Conservation (phyloP, 1,284 basidiomycete genomes). For the Cystobasidium pallidum region DNA sequence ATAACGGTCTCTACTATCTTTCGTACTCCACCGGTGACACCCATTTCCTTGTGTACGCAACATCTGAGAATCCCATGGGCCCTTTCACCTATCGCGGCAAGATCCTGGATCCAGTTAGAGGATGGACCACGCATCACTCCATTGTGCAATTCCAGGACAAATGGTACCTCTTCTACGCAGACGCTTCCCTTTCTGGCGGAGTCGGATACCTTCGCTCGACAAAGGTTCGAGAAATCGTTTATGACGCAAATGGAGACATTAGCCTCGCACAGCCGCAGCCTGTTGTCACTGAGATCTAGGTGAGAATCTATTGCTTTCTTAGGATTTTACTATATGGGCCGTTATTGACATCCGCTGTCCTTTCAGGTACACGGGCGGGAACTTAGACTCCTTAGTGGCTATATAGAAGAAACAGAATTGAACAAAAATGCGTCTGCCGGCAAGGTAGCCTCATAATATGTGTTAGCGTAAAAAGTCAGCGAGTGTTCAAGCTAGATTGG, state of each 20-base stretch:
- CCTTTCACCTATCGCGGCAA: constrained; percentile 54
- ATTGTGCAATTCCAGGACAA: constrained; percentile 53
- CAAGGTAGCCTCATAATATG: too few species aligned
- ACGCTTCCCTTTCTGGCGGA: constrained; percentile 49
- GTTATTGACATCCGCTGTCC: too few species aligned
- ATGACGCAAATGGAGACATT: constrained; percentile 50
- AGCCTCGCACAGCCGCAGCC: constrained; percentile 27
- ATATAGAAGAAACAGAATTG: too few species aligned
- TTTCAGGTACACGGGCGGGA: too few species aligned
- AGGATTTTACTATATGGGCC: too few species aligned
- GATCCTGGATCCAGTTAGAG: constrained; percentile 53
- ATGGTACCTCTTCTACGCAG: constrained; percentile 55
- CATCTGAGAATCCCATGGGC: constrained; percentile 50
- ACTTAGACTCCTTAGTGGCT: too few species aligned
- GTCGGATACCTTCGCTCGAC: constrained; percentile 53
- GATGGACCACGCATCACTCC: constrained; percentile 55
- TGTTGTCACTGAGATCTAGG: not conserved
- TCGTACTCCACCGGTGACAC: constrained; percentile 55
- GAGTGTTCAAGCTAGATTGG: too few species aligned
- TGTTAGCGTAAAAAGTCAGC: too few species aligned
- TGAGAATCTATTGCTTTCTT: not conserved
- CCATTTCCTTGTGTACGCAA: constrained; percentile 53
- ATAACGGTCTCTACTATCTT: constrained; percentile 53
- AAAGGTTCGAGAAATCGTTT: constrained; percentile 52
- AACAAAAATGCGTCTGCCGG: too few species aligned